phyloP scores from a whole-genome alignment of 2,329 filamentous ascomycete species.

The Scytalidium sp. region DNA sequence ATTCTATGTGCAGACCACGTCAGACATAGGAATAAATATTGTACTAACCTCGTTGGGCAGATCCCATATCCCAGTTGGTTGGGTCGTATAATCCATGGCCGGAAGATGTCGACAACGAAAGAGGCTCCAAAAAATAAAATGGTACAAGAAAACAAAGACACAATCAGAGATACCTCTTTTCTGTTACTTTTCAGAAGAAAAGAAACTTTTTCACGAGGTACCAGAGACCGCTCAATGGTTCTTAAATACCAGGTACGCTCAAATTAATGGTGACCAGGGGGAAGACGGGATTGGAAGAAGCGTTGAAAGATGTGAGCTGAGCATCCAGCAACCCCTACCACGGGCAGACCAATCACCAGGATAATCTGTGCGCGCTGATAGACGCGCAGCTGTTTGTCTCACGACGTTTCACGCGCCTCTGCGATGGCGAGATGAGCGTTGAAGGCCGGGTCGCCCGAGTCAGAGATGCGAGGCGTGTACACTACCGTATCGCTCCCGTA shows the following conservation, averaged over 20 bases:
- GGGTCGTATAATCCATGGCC: background rate
- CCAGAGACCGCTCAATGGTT: background rate
- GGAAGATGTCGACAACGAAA: background rate
- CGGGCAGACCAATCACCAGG: background rate
- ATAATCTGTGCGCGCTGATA: too few species aligned
- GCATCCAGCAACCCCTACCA: background rate
- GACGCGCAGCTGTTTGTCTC: background rate
- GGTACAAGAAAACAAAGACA: background rate
- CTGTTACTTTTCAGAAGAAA: background rate
- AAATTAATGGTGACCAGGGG: background rate
- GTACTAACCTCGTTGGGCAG: constrained; percentile 22
- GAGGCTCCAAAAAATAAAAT: background rate
- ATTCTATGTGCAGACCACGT: background rate
- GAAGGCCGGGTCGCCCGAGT: too few species aligned
- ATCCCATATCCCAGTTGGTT: constrained; percentile 9
- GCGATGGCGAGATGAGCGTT: background rate
- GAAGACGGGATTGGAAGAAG: background rate
- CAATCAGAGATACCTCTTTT: background rate
- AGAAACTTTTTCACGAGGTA: background rate
- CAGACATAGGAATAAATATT: background rate
- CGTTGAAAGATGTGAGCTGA: background rate
- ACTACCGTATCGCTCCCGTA: too few species aligned
- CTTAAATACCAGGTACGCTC: background rate
- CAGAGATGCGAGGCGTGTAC: too few species aligned
- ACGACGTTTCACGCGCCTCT: background rate